Conservation (phyloP, 176 grass and related monocot species). For the Aegilops umbellulata region DNA sequence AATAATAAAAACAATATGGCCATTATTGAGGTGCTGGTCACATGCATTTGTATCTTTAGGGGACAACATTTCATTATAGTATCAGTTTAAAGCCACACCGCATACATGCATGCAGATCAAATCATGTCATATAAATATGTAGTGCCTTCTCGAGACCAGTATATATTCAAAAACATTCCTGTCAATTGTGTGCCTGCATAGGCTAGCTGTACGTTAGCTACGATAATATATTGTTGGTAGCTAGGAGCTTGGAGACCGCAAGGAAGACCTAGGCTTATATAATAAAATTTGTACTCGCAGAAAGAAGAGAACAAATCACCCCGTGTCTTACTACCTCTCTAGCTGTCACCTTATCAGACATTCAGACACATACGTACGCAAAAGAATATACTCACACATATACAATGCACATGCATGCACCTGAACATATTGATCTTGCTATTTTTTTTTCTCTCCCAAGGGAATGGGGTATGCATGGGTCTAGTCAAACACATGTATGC, state of each 20-base stretch:
- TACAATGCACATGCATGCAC: background rate
- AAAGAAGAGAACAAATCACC: background rate
- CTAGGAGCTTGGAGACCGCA: background rate
- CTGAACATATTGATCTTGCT: background rate
- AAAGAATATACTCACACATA: background rate
- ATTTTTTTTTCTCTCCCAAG: background rate
- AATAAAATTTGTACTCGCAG: background rate
- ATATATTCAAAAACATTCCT: conserved; percentile 1
- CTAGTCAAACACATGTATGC: too few species aligned
- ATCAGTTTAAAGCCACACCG: background rate
- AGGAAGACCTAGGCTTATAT: conserved; percentile 1
- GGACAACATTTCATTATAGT: background rate
- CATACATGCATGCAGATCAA: conserved; percentile 13
- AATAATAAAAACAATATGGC: background rate
- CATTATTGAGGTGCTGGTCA: conserved; percentile 19
- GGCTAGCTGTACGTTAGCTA: background rate
- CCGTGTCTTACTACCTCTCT: background rate
- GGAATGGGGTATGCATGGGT: too few species aligned
- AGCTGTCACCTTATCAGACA: background rate
- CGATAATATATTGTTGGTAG: background rate
- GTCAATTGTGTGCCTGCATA: background rate
- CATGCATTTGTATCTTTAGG: conserved; percentile 45
- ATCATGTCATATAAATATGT: background rate
- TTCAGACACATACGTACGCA: background rate
- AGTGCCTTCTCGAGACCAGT: background rate